phyloP scores from a whole-genome alignment of 805 yeast genomes.

The Yamadazyma nakazawae region DNA sequence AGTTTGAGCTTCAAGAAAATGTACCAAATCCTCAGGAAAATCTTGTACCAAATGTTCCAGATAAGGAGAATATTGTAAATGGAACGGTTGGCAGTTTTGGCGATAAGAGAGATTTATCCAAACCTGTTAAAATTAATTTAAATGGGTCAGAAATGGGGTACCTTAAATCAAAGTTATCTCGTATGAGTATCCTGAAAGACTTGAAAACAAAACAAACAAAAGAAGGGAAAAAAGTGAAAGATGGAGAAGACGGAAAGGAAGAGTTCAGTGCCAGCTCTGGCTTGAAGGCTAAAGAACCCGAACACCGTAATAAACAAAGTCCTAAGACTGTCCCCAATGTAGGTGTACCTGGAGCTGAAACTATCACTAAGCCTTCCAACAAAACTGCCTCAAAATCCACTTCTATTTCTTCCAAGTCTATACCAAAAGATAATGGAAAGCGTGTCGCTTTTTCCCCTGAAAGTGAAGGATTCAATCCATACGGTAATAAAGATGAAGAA shows the following conservation, averaged over 20 bases:
- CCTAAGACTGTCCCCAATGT: neutral
- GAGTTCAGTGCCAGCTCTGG: neutral
- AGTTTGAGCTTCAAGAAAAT: neutral
- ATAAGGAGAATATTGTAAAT: neutral
- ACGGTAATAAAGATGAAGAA: slow-evolving; percentile 38
- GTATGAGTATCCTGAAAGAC: neutral
- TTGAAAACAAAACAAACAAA: no score
- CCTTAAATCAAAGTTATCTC: neutral
- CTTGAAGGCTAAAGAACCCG: neutral
- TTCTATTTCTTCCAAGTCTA: neutral
- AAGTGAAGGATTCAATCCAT: slow-evolving; percentile 26
- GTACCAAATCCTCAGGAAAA: neutral
- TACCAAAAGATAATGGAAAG: neutral
- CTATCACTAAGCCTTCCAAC: neutral
- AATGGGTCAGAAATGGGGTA: slow-evolving; percentile 1
- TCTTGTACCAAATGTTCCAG: neutral
- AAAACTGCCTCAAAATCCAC: neutral
- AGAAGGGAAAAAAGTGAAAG: neutral
- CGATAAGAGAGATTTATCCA: neutral
- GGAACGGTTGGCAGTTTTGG: neutral
- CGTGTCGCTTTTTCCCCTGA: neutral
- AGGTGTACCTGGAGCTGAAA: no score
- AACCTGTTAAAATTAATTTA: neutral
- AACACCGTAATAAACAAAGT: neutral
- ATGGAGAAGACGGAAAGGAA: neutral